These are phyloP conservation scores for Solanum tarijense DNA, from an alignment of 257 asterid species.

Conservation along the genomic window DNA sequence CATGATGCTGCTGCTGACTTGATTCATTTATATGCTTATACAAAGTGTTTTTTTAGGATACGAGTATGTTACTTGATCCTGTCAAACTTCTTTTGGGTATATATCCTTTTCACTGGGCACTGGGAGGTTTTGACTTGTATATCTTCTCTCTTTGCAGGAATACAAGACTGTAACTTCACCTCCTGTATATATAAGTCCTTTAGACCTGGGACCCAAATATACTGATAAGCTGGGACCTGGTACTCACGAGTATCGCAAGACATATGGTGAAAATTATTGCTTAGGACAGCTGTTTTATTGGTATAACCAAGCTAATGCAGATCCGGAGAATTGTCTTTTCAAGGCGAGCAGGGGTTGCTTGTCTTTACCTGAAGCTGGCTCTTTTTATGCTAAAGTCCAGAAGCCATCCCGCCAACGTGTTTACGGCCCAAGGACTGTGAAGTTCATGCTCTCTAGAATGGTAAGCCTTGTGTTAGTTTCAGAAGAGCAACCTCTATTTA, in stretches of 20 bases:
- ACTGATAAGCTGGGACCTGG: constrained; percentile 80
- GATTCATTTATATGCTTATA: constrained; percentile 86
- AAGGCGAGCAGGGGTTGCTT: constrained; percentile 92
- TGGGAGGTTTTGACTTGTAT: background rate
- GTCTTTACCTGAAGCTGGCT: constrained; percentile 84
- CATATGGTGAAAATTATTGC: constrained; percentile 81
- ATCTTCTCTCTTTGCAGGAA: constrained; percentile 43
- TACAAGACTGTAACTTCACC: constrained; percentile 79
- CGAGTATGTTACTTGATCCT: constrained; percentile 41
- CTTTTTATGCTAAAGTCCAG: constrained; percentile 89
- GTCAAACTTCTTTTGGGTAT: background rate
- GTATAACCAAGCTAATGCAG: constrained; percentile 71
- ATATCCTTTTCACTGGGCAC: background rate
- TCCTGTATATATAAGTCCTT: constrained; percentile 85
- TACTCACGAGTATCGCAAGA: constrained; percentile 80
- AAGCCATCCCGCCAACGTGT: constrained; percentile 91
- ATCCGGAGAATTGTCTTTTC: constrained; percentile 64
- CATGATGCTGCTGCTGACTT: constrained; percentile 99
- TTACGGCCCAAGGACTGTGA: constrained; percentile 85
- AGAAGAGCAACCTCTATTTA: background rate
- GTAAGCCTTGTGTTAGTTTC: constrained; percentile 24
- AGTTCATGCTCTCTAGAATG: constrained; percentile 83
- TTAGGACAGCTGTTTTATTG: constrained; percentile 88
- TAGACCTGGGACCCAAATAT: constrained; percentile 85
- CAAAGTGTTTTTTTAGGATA: constrained; percentile 64